Evolutionary conservation across 345 rosid species (phyloP).

Genomic region (Orychophragmus violaceus): DNA sequence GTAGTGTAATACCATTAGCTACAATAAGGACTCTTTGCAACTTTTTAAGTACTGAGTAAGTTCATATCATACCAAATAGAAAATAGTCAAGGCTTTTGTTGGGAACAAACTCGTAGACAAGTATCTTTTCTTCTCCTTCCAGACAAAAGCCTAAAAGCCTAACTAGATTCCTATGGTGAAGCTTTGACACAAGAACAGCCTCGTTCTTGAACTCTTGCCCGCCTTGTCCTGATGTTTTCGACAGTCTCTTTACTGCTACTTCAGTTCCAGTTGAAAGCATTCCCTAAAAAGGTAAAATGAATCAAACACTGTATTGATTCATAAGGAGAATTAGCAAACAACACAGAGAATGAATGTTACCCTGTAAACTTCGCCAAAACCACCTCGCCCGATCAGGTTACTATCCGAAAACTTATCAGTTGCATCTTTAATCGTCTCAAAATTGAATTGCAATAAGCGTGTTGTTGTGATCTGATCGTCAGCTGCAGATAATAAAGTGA

Average conservation of each 20-base stretch:
- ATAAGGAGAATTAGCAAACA: background rate
- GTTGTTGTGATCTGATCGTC: background rate
- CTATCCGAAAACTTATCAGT: conserved; percentile 4
- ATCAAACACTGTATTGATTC: background rate
- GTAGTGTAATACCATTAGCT: background rate
- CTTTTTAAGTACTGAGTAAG: background rate
- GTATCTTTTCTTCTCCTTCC: background rate
- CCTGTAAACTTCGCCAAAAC: conserved; percentile 14
- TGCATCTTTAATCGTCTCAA: conserved; percentile 7
- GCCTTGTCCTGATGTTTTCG: conserved; percentile 8
- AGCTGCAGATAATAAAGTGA: background rate
- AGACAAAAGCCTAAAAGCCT: background rate
- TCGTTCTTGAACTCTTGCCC: conserved; percentile 8
- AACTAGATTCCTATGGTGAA: background rate
- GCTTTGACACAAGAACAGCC: conserved; percentile 8
- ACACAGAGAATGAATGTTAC: background rate
- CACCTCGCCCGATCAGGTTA: background rate
- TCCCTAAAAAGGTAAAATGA: background rate
- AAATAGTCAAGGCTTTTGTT: conserved; percentile 4
- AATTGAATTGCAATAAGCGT: background rate
- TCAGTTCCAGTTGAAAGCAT: background rate
- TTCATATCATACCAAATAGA: background rate
- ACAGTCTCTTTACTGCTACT: conserved; percentile 21
- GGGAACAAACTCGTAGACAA: background rate
- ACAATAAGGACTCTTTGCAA: background rate